Conservation (phyloP, 2,329 filamentous ascomycete genomes). For the Tolypocladium endophyticum region DNA sequence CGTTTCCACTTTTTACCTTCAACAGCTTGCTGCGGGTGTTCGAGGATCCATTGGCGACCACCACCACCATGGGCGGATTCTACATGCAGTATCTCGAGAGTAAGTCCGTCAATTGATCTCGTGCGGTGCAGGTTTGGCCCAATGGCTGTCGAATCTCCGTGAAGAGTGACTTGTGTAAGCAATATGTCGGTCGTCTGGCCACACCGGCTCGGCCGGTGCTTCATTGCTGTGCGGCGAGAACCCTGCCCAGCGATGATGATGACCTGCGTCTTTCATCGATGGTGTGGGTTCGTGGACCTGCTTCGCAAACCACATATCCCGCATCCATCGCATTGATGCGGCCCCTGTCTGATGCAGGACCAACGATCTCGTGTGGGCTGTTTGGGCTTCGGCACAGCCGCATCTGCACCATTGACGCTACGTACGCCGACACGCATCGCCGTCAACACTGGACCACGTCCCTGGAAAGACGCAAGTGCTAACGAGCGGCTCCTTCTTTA, state of each 20-base stretch:
- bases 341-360: background rate
- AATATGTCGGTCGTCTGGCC: background rate
- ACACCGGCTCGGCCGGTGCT: background rate
- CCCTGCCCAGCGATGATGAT: background rate
- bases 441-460: background rate
- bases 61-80: slow-evolving; percentile 48
- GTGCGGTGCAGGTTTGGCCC: background rate
- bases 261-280: background rate
- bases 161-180: background rate
- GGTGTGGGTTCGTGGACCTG: background rate
- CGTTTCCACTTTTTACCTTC: slow-evolving; percentile 11
- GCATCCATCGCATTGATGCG: background rate
- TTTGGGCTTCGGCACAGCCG: background rate
- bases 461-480: slow-evolving; percentile 12
- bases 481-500: slow-evolving; percentile 30
- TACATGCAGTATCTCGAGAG: slow-evolving; percentile 67
- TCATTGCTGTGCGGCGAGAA: background rate
- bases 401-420: background rate
- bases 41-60: slow-evolving; percentile 13
- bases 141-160: background rate
- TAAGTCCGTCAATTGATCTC: slow-evolving; percentile 37
- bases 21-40: background rate
- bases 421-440: background rate
- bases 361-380: background rate
- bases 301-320: background rate